Percentiles rank a stretch among this genome's conserved stretches.
These are phyloP conservation scores for Carnegiea gigantea DNA, from an alignment of 179 eudicot species.

Conservation along the genomic window DNA sequence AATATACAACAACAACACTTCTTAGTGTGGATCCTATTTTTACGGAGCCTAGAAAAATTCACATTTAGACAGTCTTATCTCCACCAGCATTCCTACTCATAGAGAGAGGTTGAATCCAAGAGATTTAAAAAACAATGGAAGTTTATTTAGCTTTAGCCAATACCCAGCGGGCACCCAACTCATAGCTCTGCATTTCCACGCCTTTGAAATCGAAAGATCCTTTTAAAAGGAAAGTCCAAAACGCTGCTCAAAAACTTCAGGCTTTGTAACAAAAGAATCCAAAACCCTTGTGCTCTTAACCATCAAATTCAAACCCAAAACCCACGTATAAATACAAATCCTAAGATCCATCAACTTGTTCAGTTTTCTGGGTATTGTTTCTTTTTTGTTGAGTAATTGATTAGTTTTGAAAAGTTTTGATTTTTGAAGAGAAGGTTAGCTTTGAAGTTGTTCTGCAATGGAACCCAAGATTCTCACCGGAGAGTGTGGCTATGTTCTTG, in stretches of 20 bases:
- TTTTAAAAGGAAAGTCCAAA: background rate
- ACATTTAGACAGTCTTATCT: too few species aligned
- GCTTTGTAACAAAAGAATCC: background rate
- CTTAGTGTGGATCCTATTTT: too few species aligned
- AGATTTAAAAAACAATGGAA: background rate
- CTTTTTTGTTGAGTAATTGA: background rate
- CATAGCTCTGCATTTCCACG: background rate
- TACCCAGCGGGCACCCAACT: background rate
- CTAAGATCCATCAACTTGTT: background rate
- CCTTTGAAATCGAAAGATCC: background rate
- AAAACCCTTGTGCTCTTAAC: conserved; percentile 25
- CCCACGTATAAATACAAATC: conserved; percentile 1
- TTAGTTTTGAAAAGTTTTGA: background rate
- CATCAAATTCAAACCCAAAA: conserved; percentile 2
- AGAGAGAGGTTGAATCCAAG: too few species aligned
- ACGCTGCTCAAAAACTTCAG: background rate
- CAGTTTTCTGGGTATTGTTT: too few species aligned
- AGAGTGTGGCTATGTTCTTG: conserved; percentile 36
- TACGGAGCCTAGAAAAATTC: too few species aligned
- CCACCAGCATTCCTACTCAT: too few species aligned
- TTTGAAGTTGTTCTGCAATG: conserved; percentile 21
- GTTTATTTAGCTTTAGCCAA: background rate
- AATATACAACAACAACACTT: too few species aligned
- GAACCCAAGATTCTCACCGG: conserved; percentile 30
- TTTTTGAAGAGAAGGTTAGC: background rate